Conservation (phyloP, 78 protist species). For the Dictyostelium firmibasis region DNA sequence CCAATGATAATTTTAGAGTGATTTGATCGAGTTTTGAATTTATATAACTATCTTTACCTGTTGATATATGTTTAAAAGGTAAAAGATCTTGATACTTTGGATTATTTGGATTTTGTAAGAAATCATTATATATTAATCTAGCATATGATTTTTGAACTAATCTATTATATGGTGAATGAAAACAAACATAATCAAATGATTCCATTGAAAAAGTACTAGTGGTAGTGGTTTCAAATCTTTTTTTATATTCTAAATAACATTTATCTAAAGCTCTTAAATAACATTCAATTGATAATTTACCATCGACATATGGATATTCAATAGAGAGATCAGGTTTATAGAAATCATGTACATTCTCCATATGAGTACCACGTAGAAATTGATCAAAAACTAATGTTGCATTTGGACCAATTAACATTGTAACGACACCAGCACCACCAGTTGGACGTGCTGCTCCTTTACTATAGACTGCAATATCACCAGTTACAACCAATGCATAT, state of each 20-base stretch:
- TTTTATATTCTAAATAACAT: slow-evolving; percentile 82
- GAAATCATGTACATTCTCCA: slow-evolving; percentile 95
- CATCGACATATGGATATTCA: slow-evolving; percentile 96
- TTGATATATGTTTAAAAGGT: not conserved
- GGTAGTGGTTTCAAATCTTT: not conserved
- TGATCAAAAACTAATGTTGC: slow-evolving; percentile 93
- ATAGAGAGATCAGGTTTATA: slow-evolving; percentile 94
- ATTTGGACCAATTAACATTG: slow-evolving; percentile 97
- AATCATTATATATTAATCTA: slow-evolving; percentile 21
- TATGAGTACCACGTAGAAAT: slow-evolving; percentile 81
- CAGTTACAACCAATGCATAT: slow-evolving; percentile 91
- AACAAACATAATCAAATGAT: slow-evolving; percentile 75
- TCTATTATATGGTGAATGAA: slow-evolving; percentile 97
- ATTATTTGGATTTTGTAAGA: slow-evolving; percentile 1
- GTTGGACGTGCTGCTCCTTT: slow-evolving; percentile 88
- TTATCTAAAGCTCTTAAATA: slow-evolving; percentile 92
- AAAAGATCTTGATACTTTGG: slow-evolving; percentile 80
- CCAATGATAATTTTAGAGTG: slow-evolving; percentile 1
- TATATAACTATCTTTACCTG: slow-evolving; percentile 39
- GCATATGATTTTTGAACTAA: slow-evolving; percentile 92
- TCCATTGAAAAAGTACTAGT: slow-evolving; percentile 20
- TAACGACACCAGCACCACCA: slow-evolving; percentile 95
- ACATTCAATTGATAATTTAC: slow-evolving; percentile 89
- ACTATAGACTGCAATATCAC: slow-evolving; percentile 95
- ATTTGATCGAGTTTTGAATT: slow-evolving; percentile 28